phyloP scores from a whole-genome alignment of 1,284 basidiomycete species.

The Tilletiopsis washingtonensis region DNA sequence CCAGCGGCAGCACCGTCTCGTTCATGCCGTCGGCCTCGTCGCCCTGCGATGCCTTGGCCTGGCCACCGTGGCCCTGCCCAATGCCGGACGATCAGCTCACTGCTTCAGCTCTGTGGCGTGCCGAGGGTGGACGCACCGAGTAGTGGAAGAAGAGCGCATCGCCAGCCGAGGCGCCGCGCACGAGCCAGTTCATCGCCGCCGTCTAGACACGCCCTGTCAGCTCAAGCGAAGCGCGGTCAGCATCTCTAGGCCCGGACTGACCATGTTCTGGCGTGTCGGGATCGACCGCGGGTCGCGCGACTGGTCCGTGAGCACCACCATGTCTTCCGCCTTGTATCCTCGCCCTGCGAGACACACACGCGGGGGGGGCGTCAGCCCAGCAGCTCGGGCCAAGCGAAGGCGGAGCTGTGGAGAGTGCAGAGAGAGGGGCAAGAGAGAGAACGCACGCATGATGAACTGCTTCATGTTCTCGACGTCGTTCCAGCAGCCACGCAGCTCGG shows the following conservation, averaged over 20 bases:
- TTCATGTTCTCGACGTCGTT: constrained; percentile 46
- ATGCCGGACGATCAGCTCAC: no score
- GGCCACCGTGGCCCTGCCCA: constrained; percentile 45
- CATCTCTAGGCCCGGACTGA: no score
- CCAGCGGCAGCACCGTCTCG: constrained; percentile 46
- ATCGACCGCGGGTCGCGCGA: constrained; percentile 35
- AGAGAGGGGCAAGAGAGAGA: no score
- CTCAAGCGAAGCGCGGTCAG: not conserved
- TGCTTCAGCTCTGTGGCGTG: no score
- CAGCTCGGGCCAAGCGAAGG: no score
- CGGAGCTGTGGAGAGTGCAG: no score
- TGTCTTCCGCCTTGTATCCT: constrained; percentile 42
- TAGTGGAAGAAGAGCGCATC: constrained; percentile 48
- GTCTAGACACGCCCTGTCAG: no score
- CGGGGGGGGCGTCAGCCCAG: no score
- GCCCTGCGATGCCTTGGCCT: constrained; percentile 40
- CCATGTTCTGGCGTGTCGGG: constrained; percentile 45
- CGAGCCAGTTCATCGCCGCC: constrained; percentile 47
- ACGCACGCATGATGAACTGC: constrained; percentile 32
- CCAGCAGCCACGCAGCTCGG: constrained; percentile 44
- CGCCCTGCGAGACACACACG: no score
- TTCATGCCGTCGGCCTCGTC: constrained; percentile 47
- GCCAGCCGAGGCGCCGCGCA: constrained; percentile 35
- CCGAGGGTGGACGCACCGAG: not conserved
- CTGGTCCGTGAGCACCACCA: constrained; percentile 46